Percentiles rank a stretch among this genome's conserved stretches.
Evolutionary conservation across 805 yeast genomes (phyloP).

Genomic region (Zygosaccharomyces gambellarensis): DNA sequence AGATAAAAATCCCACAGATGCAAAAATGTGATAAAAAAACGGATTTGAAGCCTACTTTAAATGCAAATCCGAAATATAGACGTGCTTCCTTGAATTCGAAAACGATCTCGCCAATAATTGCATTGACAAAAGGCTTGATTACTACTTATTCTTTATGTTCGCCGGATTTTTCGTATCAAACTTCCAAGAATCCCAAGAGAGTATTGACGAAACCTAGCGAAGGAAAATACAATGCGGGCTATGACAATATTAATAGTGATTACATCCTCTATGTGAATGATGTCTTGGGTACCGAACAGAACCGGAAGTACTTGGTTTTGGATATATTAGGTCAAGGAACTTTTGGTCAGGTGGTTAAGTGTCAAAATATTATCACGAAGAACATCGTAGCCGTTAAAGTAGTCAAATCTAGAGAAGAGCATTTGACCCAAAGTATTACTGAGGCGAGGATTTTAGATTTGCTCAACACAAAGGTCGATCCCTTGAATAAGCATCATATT

Average conservation of each 20-base stretch:
- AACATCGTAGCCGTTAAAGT: conserved; percentile 93
- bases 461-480: conserved; percentile 65
- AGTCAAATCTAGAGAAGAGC: conserved; percentile 86
- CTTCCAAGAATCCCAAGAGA: conserved; percentile 82
- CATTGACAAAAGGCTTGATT: conserved; percentile 70
- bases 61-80: conserved; percentile 63
- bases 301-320: conserved; percentile 78
- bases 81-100: conserved; percentile 61
- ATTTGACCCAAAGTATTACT: conserved; percentile 82
- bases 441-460: conserved; percentile 85
- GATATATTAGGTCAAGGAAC: conserved; percentile 95
- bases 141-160: conserved; percentile 82
- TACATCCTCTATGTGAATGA: conserved; percentile 93
- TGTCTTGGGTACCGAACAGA: conserved; percentile 65
- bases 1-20: conserved; percentile 45
- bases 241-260: conserved; percentile 83
- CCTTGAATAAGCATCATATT: conserved; percentile 68
- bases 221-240: conserved; percentile 74
- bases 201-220: conserved; percentile 91
- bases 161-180: conserved; percentile 75
- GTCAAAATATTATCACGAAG: conserved; percentile 65
- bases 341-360: conserved; percentile 97
- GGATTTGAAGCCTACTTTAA: conserved; percentile 59
- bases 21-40: conserved; percentile 37
- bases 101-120: conserved; percentile 73